These are phyloP conservation scores for Phytophthora niederhauseri DNA, from an alignment of 352 stramenopile species.

Conservation along the genomic window DNA sequence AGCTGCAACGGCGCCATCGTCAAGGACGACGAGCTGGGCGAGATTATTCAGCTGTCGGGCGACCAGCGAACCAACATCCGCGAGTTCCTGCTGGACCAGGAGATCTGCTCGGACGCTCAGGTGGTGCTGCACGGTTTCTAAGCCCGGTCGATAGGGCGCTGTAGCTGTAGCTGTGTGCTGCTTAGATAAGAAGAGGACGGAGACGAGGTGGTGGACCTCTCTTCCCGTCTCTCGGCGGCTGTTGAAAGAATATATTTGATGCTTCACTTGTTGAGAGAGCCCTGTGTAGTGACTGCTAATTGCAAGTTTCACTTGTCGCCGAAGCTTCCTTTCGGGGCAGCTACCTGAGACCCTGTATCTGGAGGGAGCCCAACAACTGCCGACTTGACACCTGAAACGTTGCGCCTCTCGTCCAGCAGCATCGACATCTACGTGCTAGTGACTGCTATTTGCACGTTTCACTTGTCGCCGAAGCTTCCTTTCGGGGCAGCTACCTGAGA, in stretches of 20 bases:
- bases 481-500: background rate
- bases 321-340: background rate
- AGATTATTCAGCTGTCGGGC: slow-evolving; percentile 99
- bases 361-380: background rate
- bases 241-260: slow-evolving; percentile 56
- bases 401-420: slow-evolving; percentile 11
- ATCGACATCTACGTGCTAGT: slow-evolving; percentile 41
- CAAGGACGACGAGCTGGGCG: slow-evolving; percentile 97
- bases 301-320: slow-evolving; percentile 9
- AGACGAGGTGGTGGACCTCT: slow-evolving; percentile 10
- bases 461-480: too few species aligned
- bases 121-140: slow-evolving; percentile 99
- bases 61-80: slow-evolving; percentile 99
- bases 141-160: slow-evolving; percentile 29
- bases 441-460: too few species aligned
- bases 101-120: slow-evolving; percentile 97
- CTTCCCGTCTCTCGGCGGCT: slow-evolving; percentile 24
- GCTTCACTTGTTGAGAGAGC: slow-evolving; percentile 30
- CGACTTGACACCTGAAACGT: slow-evolving; percentile 2
- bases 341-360: background rate
- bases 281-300: slow-evolving; percentile 17
- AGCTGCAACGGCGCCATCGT: slow-evolving; percentile 99
- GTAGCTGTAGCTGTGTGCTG: slow-evolving; percentile 10
- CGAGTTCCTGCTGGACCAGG: slow-evolving; percentile 98
- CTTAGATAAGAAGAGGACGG: slow-evolving; percentile 23